Evolutionary conservation across 2,329 filamentous ascomycete species (phyloP).

Genomic region (Elsinoe batatas): DNA sequence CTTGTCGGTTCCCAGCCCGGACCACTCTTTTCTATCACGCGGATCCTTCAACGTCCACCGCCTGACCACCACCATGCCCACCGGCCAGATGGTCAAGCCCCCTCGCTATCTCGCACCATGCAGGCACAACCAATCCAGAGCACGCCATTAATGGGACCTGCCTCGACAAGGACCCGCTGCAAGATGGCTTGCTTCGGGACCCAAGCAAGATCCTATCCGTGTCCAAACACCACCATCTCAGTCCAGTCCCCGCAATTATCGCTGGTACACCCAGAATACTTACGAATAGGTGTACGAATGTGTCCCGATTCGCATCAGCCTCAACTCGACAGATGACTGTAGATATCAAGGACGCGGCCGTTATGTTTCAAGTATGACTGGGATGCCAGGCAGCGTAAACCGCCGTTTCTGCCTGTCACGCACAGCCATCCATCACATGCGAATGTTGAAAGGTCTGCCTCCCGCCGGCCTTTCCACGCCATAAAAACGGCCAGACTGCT

Average conservation of each 20-base stretch:
- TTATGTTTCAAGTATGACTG: slow-evolving; percentile 13
- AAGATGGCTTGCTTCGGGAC: slow-evolving; percentile 7
- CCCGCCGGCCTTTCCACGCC: slow-evolving; percentile 5
- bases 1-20: slow-evolving; percentile 1
- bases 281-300: neutral
- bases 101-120: neutral
- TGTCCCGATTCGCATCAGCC: neutral
- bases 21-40: slow-evolving; percentile 5
- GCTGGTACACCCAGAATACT: neutral
- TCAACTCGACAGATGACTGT: slow-evolving; percentile 4
- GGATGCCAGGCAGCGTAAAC: slow-evolving; percentile 11
- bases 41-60: slow-evolving; percentile 10
- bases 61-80: slow-evolving; percentile 3
- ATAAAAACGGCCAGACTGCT: slow-evolving; percentile 12
- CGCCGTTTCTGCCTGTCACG: slow-evolving; percentile 13
- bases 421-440: slow-evolving; percentile 11
- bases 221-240: neutral
- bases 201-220: slow-evolving; percentile 3
- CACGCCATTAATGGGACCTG: slow-evolving; percentile 7
- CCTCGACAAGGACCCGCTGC: slow-evolving; percentile 9
- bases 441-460: neutral
- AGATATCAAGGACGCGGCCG: neutral
- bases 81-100: neutral
- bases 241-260: neutral
- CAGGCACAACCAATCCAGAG: neutral